These are phyloP conservation scores for Hyphodiscus hymeniophilus DNA, from an alignment of 495 filamentous ascomycete genomes.

Conservation along the genomic window DNA sequence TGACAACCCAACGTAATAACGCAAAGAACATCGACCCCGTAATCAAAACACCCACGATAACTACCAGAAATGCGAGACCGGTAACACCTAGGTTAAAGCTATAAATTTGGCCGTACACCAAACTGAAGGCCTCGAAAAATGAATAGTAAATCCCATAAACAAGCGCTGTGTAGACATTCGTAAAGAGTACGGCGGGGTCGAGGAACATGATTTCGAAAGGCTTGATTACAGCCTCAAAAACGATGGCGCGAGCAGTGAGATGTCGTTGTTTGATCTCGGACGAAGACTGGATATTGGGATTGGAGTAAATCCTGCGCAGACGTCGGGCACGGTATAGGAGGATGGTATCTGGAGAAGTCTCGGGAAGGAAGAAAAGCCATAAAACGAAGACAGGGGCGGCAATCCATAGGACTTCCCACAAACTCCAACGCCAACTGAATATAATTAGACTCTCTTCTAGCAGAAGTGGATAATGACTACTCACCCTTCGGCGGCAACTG, in stretches of 20 bases:
- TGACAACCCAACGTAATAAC: constrained; percentile 33
- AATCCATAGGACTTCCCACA: constrained; percentile 42
- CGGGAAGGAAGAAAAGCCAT: background rate
- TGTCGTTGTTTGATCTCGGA: background rate
- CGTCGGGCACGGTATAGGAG: background rate
- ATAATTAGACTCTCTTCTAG: background rate
- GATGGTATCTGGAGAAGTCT: background rate
- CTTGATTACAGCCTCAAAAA: background rate
- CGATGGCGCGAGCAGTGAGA: background rate
- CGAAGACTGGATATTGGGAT: background rate
- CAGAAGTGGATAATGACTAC: background rate
- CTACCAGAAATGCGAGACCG: constrained; percentile 54
- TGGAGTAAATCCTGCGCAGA: background rate
- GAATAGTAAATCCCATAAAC: constrained; percentile 28
- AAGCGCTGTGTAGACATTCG: background rate
- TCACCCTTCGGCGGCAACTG: constrained; percentile 15
- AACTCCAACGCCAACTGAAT: constrained; percentile 34
- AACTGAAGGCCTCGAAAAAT: constrained; percentile 65
- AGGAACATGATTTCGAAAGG: background rate
- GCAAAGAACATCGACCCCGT: constrained; percentile 37
- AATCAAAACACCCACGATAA: constrained; percentile 43
- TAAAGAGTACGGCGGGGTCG: background rate
- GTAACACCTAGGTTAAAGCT: constrained; percentile 49
- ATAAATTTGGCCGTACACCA: constrained; percentile 54
- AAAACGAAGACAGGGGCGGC: constrained; percentile 32